Evolutionary conservation across 2,329 filamentous ascomycete species (phyloP).

Genomic region (Tolypocladium album): DNA sequence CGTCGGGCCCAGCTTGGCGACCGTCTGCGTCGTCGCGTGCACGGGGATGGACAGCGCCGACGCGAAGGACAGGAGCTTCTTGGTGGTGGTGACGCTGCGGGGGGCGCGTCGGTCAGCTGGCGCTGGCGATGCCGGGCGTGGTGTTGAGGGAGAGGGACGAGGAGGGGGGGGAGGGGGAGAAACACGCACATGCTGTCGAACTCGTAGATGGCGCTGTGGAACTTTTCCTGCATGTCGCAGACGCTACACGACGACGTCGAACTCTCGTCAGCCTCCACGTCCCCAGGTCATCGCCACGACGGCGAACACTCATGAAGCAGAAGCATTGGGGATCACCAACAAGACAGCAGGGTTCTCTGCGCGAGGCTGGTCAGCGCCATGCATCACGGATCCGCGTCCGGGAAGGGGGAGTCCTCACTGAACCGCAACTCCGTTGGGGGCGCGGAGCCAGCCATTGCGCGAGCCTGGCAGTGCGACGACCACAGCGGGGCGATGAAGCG

Average conservation of each 20-base stretch:
- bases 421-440: constrained; percentile 16
- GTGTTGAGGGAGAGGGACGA: neutral
- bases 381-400: neutral
- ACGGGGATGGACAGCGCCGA: constrained; percentile 63
- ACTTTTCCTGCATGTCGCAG: constrained; percentile 93
- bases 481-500: neutral
- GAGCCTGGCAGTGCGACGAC: neutral
- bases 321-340: constrained; percentile 21
- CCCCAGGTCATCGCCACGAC: neutral
- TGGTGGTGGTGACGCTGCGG: constrained; percentile 50
- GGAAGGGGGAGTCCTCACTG: constrained; percentile 15
- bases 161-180: neutral
- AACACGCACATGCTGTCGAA: constrained; percentile 64
- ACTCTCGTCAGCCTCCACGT: neutral
- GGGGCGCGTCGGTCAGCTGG: neutral
- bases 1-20: constrained; percentile 66
- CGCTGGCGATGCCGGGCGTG: neutral
- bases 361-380: neutral
- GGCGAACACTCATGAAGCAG: neutral
- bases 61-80: constrained; percentile 58
- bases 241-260: constrained; percentile 48
- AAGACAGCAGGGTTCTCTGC: constrained; percentile 39
- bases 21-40: constrained; percentile 78
- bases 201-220: constrained; percentile 71
- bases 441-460: constrained; percentile 4